Conservation (phyloP, 768 basidiomycete species). For the Boletus pseudopeckii region DNA sequence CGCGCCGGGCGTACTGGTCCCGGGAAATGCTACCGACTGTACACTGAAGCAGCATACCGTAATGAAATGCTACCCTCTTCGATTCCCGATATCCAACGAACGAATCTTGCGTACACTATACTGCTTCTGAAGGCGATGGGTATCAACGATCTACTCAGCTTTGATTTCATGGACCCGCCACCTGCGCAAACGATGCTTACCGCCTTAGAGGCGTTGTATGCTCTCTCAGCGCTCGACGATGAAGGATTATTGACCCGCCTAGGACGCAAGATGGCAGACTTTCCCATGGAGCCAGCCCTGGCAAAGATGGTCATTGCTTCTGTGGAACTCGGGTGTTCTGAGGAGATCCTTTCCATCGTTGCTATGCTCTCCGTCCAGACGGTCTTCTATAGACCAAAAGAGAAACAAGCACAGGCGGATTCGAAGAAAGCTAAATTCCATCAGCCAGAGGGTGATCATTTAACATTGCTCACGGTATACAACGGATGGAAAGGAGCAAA, state of each 20-base stretch:
- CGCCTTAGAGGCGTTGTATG: slow-evolving; percentile 91
- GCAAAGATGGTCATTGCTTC: slow-evolving; percentile 99
- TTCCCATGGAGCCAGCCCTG: slow-evolving; percentile 94
- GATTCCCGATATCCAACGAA: slow-evolving; percentile 96
- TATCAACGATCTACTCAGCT: slow-evolving; percentile 93
- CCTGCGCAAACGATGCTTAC: slow-evolving; percentile 97
- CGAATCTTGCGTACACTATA: slow-evolving; percentile 90
- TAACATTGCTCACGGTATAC: slow-evolving; percentile 90
- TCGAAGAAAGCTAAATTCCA: slow-evolving; percentile 99
- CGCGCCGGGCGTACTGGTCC: slow-evolving; percentile 98
- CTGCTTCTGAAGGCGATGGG: slow-evolving; percentile 98
- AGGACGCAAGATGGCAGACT: slow-evolving; percentile 99
- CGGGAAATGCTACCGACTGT: slow-evolving; percentile 96
- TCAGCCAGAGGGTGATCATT: slow-evolving; percentile 95
- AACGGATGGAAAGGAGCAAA: slow-evolving; percentile 97
- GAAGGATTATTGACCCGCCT: slow-evolving; percentile 93
- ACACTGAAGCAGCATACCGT: slow-evolving; percentile 96
- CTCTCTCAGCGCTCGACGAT: slow-evolving; percentile 92
- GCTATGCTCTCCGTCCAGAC: slow-evolving; percentile 97
- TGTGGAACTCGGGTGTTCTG: slow-evolving; percentile 95
- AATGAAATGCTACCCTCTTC: slow-evolving; percentile 99
- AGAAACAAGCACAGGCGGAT: slow-evolving; percentile 98
- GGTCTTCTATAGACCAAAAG: slow-evolving; percentile 98
- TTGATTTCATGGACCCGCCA: slow-evolving; percentile 99
- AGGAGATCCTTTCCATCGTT: slow-evolving; percentile 95